These are phyloP conservation scores for Haematococcus lacustris DNA, from an alignment of 139 green algal species.

Conservation along the genomic window DNA sequence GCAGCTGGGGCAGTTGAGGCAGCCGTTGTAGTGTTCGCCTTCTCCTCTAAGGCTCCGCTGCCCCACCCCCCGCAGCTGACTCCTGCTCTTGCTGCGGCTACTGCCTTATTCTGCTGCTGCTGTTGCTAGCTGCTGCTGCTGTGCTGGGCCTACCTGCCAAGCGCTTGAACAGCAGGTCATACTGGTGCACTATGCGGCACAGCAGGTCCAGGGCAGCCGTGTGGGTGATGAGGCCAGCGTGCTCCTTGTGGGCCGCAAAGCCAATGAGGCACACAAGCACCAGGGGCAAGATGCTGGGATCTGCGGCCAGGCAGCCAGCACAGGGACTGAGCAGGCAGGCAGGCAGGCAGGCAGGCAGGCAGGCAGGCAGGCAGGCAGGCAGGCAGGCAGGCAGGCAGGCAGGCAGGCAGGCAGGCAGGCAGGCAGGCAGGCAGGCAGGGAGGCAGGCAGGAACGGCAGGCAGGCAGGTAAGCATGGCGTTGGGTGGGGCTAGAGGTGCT, in stretches of 20 bases:
- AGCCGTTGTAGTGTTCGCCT: too few species aligned
- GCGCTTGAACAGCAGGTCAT: slow-evolving; percentile 40
- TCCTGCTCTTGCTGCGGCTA: too few species aligned
- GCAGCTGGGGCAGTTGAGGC: too few species aligned
- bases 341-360: background rate
- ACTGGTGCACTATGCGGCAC: slow-evolving; percentile 36
- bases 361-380: background rate
- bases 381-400: background rate
- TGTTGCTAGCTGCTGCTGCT: too few species aligned
- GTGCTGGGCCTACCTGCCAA: slow-evolving; percentile 41
- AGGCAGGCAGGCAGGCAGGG: background rate
- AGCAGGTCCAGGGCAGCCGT: slow-evolving; percentile 29
- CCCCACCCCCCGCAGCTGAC: too few species aligned
- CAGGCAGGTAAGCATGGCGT: background rate
- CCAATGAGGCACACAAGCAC: slow-evolving; percentile 41
- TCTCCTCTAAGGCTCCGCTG: too few species aligned
- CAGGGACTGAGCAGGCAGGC: background rate
- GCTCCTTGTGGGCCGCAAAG: slow-evolving; percentile 26
- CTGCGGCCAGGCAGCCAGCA: slow-evolving; percentile 9
- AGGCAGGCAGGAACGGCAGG: background rate
- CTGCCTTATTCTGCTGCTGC: too few species aligned
- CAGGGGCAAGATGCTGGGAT: slow-evolving; percentile 36
- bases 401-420: background rate
- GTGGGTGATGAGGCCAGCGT: slow-evolving; percentile 15
- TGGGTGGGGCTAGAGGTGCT: background rate